Base-by-base conservation (phyloP, 2,329 filamentous ascomycete genomes). In the Aspergillus fijiensis region DNA sequence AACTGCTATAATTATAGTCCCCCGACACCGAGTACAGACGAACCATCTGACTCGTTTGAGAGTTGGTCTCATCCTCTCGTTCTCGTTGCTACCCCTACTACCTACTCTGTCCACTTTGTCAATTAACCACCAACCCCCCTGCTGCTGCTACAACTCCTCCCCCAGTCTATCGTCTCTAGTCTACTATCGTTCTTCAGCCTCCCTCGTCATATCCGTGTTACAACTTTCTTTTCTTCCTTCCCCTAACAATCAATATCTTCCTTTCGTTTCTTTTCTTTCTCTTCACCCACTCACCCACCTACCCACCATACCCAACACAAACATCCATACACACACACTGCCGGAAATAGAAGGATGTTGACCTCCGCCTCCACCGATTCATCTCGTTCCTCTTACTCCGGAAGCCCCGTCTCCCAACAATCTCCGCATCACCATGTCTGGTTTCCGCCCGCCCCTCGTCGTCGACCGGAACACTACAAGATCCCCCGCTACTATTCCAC, bases 401-500 rank as follows among this genome's bases (percentile, higher is more conserved):
- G 68, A 51, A 69, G 67, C 61, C 60, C 64, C 45, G 51, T 69
- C 67, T 58, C 67, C n/a, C 71, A 69, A 49, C 67, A 68, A 42
- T 65, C 65, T 47, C 65, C 64, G 54, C 65, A 70, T 45, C 66
- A 68, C 6, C 65, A 70, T 48, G 67, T 67, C 9, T 60, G 63
- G 55, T 72, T 69, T 31, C 65, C 69, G 39, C 47, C 70, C 14
- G 60, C 67, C 35, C 68, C 67, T 33, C 67, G 68, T n/a, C 64
- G 62, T 31, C 65, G 64, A 21, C 39, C 53, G n/a, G 65, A 64
- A 51, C 50, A 63, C 59, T 57, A 60, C 53, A 73, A 72, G 63
- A 65, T 63, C 48, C 69, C 64, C 49, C 73, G 74, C 33, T 76
- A 72, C 65, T 76, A 76, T 58, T 67, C 73, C 48, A 71, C 73